Conservation (phyloP, 257 asterid species). For the Dorcoceras hygrometricum region DNA sequence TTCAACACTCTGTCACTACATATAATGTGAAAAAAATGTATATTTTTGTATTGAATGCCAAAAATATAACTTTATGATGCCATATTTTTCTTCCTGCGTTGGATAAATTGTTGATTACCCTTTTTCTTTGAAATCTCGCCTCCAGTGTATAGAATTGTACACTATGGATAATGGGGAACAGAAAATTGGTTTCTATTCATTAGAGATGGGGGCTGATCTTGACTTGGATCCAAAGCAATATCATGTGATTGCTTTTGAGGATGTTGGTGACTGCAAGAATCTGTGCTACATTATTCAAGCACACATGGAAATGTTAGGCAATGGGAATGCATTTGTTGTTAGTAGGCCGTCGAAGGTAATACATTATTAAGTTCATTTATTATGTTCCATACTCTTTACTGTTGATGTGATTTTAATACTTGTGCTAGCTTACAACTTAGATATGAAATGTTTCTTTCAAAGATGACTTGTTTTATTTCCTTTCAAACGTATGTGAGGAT, state of each 20-base stretch:
- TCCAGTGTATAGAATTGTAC: constrained; percentile 87
- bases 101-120: constrained; percentile 17
- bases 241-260: constrained; percentile 87
- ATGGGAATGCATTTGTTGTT: constrained; percentile 73
- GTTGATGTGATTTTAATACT: constrained; percentile 15
- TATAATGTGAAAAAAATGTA: neutral
- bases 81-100: neutral
- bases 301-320: constrained; percentile 80
- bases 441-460: neutral
- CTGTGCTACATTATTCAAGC: constrained; percentile 84
- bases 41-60: neutral
- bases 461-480: neutral
- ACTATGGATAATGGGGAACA: constrained; percentile 65
- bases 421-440: constrained; percentile 17
- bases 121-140: constrained; percentile 17
- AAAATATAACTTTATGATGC: neutral
- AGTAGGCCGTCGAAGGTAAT: constrained; percentile 91
- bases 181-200: constrained; percentile 79
- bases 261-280: constrained; percentile 84
- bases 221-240: constrained; percentile 85
- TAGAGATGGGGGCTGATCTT: constrained; percentile 97
- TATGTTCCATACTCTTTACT: neutral
- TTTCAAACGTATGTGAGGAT: neutral
- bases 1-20: neutral
- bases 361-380: neutral